Conservation (phyloP, 2,329 filamentous ascomycete species). For the Fusarium stilboides region DNA sequence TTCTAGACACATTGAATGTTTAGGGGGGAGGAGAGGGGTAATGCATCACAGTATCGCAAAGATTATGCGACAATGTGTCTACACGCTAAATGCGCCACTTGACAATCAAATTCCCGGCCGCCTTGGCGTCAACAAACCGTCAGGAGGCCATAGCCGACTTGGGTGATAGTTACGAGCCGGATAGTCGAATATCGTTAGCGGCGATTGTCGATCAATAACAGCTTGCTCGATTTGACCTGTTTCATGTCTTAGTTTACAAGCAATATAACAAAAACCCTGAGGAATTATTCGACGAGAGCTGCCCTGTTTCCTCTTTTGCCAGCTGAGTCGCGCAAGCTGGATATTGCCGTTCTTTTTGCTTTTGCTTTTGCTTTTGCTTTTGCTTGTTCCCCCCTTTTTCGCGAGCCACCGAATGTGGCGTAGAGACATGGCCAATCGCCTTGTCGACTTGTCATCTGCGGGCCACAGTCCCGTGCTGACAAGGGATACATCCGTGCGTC, state of each 20-base stretch:
- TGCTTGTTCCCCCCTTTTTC: background rate
- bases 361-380: no score
- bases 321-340: background rate
- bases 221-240: no score
- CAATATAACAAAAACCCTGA: no score
- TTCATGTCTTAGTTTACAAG: no score
- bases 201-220: no score
- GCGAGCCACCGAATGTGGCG: background rate
- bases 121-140: background rate
- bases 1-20: background rate
- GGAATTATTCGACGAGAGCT: background rate
- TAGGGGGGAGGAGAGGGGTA: background rate
- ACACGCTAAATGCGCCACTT: background rate
- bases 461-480: background rate
- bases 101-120: background rate
- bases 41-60: background rate
- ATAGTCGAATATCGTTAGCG: no score
- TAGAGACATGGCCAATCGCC: background rate
- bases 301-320: background rate
- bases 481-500: background rate
- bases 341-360: background rate
- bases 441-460: background rate
- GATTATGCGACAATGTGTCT: background rate
- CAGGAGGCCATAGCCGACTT: background rate
- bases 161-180: background rate